Conservation (phyloP, 1,139 yeast genomes). For the Lodderomyces jiufengensis region DNA sequence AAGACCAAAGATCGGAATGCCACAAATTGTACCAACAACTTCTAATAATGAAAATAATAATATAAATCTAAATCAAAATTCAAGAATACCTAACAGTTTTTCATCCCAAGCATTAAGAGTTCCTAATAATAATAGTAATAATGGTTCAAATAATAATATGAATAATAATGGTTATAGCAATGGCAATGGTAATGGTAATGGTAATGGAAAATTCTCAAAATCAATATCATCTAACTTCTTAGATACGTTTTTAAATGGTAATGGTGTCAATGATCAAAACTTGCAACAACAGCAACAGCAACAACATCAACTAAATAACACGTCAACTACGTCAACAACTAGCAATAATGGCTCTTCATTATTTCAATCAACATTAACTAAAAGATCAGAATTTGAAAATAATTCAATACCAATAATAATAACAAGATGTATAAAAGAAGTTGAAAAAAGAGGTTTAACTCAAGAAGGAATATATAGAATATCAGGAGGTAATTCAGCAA, state of each 20-base stretch:
- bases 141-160: too few species aligned
- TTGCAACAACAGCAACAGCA: slow-evolving; percentile 3
- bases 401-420: slow-evolving; percentile 66
- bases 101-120: slow-evolving; percentile 12
- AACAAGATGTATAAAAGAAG: slow-evolving; percentile 69
- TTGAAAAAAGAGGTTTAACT: slow-evolving; percentile 68
- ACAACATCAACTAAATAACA: slow-evolving; percentile 6
- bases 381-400: slow-evolving; percentile 59
- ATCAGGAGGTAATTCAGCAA: slow-evolving; percentile 82
- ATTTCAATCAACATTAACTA: slow-evolving; percentile 51
- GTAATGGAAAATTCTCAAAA: slow-evolving; percentile 22
- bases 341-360: slow-evolving; percentile 22
- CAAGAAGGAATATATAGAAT: slow-evolving; percentile 89
- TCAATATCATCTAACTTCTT: slow-evolving; percentile 49
- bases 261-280: slow-evolving; percentile 3
- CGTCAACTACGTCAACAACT: not conserved
- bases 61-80: not conserved
- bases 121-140: slow-evolving; percentile 4
- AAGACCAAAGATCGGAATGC: slow-evolving; percentile 36
- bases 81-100: slow-evolving; percentile 10
- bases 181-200: slow-evolving; percentile 4
- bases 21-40: slow-evolving; percentile 11
- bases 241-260: slow-evolving; percentile 32
- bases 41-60: slow-evolving; percentile 5
- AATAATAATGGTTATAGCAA: slow-evolving; percentile 5